Percentiles rank a stretch among this genome's conserved stretches.
Evolutionary conservation across 108 stramenopile genomes (phyloP).

Genomic region (Chaetoceros tenuissimus): DNA sequence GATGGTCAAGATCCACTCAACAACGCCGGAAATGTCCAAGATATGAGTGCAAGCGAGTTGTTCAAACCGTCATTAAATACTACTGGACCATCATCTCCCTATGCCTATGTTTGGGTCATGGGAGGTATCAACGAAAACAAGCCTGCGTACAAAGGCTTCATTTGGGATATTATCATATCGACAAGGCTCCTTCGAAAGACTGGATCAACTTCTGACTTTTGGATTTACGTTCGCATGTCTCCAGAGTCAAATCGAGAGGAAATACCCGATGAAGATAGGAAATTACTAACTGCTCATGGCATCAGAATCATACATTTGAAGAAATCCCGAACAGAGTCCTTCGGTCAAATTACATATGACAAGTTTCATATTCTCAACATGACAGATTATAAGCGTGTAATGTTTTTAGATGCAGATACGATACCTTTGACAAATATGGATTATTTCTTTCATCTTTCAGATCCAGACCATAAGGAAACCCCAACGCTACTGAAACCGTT

Average conservation of each 20-base stretch:
- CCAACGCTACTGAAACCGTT: conserved; percentile 21
- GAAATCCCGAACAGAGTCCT: conserved; percentile 16
- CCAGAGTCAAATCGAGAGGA: conserved; percentile 5
- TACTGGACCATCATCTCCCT: too few relatives aligned
- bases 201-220: conserved; percentile 32
- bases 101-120: too few relatives aligned
- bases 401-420: conserved; percentile 68
- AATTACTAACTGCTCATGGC: conserved; percentile 13
- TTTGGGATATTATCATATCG: too few relatives aligned
- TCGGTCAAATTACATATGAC: conserved; percentile 29
- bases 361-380: conserved; percentile 47
- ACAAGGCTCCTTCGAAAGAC: too few relatives aligned
- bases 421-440: conserved; percentile 53
- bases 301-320: conserved; percentile 26
- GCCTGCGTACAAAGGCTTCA: too few relatives aligned
- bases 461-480: not conserved
- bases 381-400: conserved; percentile 50
- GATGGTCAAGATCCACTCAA: too few relatives aligned
- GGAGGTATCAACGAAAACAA: too few relatives aligned
- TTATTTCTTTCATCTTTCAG: conserved; percentile 41
- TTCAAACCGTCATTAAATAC: too few relatives aligned
- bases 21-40: too few relatives aligned
- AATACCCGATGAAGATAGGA: conserved; percentile 22
- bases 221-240: conserved; percentile 34
- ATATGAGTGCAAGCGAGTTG: too few relatives aligned